phyloP scores from a whole-genome alignment of 1,284 basidiomycete species.

The Sutorius eximius region DNA sequence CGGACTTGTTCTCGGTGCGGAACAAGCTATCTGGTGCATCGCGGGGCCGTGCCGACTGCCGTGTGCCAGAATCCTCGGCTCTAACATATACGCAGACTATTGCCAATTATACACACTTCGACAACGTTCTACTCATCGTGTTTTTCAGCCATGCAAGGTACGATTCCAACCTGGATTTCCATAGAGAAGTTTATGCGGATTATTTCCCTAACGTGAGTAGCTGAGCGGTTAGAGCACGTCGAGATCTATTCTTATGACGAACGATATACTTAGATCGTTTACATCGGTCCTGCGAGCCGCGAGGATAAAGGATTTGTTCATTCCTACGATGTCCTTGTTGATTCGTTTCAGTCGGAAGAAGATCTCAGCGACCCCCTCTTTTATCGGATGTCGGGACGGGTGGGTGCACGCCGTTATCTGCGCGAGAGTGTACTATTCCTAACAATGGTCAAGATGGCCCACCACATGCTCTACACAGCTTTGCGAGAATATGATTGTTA shows the following conservation, averaged over 20 bases:
- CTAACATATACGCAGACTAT: conserved; percentile 9
- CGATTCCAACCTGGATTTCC: conserved; percentile 46
- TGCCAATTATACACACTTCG: conserved; percentile 39
- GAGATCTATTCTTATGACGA: neutral
- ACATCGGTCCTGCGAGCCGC: conserved; percentile 48
- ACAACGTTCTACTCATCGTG: conserved; percentile 45
- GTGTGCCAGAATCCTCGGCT: conserved; percentile 1
- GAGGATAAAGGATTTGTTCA: conserved; percentile 49
- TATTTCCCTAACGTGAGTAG: conserved; percentile 50
- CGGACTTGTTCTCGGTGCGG: conserved; percentile 2
- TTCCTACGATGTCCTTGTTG: conserved; percentile 51
- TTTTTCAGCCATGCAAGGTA: conserved; percentile 54
- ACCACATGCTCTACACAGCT: conserved; percentile 53
- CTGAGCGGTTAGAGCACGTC: neutral
- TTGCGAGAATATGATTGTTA: conserved; percentile 47
- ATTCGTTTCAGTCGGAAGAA: conserved; percentile 46
- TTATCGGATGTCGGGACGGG: conserved; percentile 49
- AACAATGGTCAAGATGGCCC: conserved; percentile 41
- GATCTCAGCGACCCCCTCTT: conserved; percentile 38
- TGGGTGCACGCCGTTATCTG: conserved; percentile 20
- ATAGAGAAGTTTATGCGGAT: conserved; percentile 45
- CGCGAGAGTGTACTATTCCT: neutral
- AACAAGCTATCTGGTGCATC: neutral
- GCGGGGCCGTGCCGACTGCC: conserved; percentile 8
- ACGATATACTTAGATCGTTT: conserved; percentile 40